These are phyloP conservation scores for Acacia crassicarpa DNA, from an alignment of 306 rosid genomes.

Conservation along the genomic window DNA sequence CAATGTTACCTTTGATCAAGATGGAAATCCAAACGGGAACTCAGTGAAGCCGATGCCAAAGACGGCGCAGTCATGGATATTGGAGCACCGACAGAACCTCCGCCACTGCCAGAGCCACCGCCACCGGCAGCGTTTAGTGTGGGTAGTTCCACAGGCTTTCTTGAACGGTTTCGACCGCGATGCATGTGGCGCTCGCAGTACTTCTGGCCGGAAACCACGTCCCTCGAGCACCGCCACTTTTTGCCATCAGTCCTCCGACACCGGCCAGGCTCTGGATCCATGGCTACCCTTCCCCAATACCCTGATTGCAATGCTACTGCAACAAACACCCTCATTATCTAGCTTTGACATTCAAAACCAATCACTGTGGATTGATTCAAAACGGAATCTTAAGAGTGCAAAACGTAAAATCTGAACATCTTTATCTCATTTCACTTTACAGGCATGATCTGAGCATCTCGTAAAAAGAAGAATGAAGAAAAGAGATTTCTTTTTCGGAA, in stretches of 20 bases:
- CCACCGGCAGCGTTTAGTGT: conserved; percentile 41
- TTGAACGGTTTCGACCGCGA: conserved; percentile 99
- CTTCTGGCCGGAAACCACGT: conserved; percentile 91
- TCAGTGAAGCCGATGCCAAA: conserved; percentile 40
- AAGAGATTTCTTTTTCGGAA: not conserved
- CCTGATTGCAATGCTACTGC: conserved; percentile 69
- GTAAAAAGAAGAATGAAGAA: not conserved
- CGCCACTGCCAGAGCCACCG: not conserved
- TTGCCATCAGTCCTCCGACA: conserved; percentile 98
- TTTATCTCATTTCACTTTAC: not conserved
- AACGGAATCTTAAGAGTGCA: not conserved
- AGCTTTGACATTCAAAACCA: not conserved
- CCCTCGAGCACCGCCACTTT: conserved; percentile 98
- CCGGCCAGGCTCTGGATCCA: conserved; percentile 99
- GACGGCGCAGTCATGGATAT: conserved; percentile 41
- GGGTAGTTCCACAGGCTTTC: conserved; percentile 99
- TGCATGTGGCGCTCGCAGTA: conserved; percentile 97
- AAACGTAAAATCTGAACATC: not conserved
- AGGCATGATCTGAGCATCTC: not conserved
- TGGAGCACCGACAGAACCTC: conserved; percentile 30
- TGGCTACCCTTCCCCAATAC: conserved; percentile 85
- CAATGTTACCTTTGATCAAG: conserved; percentile 59
- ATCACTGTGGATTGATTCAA: not conserved
- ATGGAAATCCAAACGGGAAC: conserved; percentile 65
- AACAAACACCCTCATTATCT: not conserved